Percentiles rank a stretch among this genome's conserved stretches.
phyloP scores from a whole-genome alignment of 2,329 filamentous ascomycete genomes.

The Chaetomium sp. region DNA sequence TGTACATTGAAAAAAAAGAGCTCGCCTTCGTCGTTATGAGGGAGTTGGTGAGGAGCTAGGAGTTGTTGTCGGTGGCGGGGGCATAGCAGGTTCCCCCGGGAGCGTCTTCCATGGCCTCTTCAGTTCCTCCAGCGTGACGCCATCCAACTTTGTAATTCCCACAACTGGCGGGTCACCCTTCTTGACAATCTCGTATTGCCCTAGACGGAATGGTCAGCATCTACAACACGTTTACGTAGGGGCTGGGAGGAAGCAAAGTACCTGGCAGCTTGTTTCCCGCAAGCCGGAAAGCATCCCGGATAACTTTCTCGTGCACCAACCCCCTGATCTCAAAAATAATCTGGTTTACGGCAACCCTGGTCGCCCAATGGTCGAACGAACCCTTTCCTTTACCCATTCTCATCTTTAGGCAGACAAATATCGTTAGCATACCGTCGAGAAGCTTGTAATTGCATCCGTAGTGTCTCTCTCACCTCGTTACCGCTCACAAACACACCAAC shows the following conservation, averaged over 20 bases:
- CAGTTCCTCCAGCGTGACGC: constrained; percentile 74
- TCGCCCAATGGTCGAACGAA: constrained; percentile 93
- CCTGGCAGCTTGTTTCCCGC: constrained; percentile 93
- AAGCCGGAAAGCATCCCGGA: constrained; percentile 84
- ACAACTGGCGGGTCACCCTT: constrained; percentile 87
- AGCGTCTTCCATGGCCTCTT: constrained; percentile 70
- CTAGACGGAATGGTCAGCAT: constrained; percentile 33
- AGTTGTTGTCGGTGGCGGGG: constrained; percentile 19
- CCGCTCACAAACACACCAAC: constrained; percentile 93
- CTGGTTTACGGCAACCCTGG: constrained; percentile 82
- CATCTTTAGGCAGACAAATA: constrained; percentile 42
- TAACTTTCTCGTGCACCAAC: constrained; percentile 88
- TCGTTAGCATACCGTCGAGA: constrained; percentile 9
- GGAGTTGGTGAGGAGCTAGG: constrained; percentile 31
- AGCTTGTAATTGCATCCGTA: not conserved
- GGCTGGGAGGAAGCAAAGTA: constrained; percentile 30
- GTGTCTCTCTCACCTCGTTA: constrained; percentile 61
- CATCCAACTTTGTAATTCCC: constrained; percentile 84
- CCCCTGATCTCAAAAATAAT: constrained; percentile 91
- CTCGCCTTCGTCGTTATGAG: constrained; percentile 23
- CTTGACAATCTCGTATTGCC: constrained; percentile 86
- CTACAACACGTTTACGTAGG: not conserved
- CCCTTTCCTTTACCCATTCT: constrained; percentile 99
- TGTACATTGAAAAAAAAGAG: constrained; percentile 7
- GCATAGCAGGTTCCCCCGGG: constrained; percentile 35